These are phyloP conservation scores for Coleophoma cylindrospora DNA, from an alignment of 2,329 filamentous ascomycete genomes.

Conservation along the genomic window DNA sequence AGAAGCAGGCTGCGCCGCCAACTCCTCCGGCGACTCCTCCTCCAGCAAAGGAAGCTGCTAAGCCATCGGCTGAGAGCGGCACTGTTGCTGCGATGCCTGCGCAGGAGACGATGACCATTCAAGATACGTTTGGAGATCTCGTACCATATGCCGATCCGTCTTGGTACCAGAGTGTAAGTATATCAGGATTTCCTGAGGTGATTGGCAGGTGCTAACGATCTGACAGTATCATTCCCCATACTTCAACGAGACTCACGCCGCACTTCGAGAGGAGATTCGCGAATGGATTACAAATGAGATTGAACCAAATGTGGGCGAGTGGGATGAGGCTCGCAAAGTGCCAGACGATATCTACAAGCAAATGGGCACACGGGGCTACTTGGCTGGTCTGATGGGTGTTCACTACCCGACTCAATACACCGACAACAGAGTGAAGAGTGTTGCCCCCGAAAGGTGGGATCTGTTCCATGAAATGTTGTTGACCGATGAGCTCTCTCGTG, in stretches of 20 bases:
- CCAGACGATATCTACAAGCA: conserved; percentile 89
- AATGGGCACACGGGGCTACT: conserved; percentile 88
- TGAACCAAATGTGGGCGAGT: conserved; percentile 88
- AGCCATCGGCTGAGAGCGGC: conserved; percentile 52
- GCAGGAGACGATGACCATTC: conserved; percentile 63
- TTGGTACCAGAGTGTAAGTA: conserved; percentile 88
- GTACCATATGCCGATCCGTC: conserved; percentile 88
- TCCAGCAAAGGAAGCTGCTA: conserved; percentile 39
- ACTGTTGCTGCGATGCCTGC: conserved; percentile 45
- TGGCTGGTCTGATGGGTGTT: conserved; percentile 84
- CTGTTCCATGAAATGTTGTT: conserved; percentile 96
- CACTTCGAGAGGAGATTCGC: conserved; percentile 84
- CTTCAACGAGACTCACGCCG: conserved; percentile 90
- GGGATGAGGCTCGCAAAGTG: conserved; percentile 92
- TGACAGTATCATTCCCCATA: conserved; percentile 88
- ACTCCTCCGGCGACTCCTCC: conserved; percentile 41
- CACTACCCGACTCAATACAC: conserved; percentile 75
- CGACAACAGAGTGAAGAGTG: conserved; percentile 66
- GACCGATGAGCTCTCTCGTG: conserved; percentile 88
- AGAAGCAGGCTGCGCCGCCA: conserved; percentile 57
- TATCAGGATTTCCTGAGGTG: neutral
- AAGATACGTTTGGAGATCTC: conserved; percentile 75
- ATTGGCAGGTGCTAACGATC: conserved; percentile 1
- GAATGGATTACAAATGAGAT: conserved; percentile 88
- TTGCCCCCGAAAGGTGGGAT: conserved; percentile 88